Evolutionary conservation across 805 yeast genomes (phyloP), one percentile per base, ranked within the genome.

Genomic region (Starmerella khaoyaiensis): DNA sequence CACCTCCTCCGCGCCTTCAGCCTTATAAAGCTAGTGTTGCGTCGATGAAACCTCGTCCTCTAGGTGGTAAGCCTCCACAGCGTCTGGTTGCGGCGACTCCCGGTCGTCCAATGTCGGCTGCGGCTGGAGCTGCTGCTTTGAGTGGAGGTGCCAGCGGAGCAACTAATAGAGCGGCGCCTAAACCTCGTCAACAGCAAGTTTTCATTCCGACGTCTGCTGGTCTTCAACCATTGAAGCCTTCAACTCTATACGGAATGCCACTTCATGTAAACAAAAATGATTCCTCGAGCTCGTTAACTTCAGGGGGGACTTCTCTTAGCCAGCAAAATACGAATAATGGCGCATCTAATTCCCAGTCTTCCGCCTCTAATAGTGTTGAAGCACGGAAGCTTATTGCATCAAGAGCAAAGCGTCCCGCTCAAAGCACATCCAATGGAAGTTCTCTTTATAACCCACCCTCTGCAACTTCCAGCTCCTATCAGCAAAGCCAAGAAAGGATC

Each of bases 1-100:
- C 63, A 1, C 62, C 65, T 15, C 76, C 75, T 2, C 94, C 94
- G 1, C 72, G 71, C 48, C 52, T 82, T 29, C 77, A 75, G 37
- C 75, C 83, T 1, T 50, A 50, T 38, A 36, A 36, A 17, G 48
- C 53, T 7, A 44, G 38, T 10, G 41, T 46, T 6, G 34, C 44
- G 3, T 41, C 51, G 4, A 47, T 50, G 52, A 46, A 39, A 19
- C 47, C 53, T 2, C 42, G 46, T 10, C 25, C 27, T 21, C 37
- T 30, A 10, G 31, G 29, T 16, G 29, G 31, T 18, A 23, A 10
- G 19, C 21, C 27, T n/a, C 18, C 20, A 12, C 24, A 25, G 33
- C 36, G 26, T 11, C 26, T n/a, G 12, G 26, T n/a, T n/a, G n/a
- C 11, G n/a, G 26, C 26, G 12, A n/a, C 26, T 11, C 11, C 11